Evolutionary conservation across 768 basidiomycete genomes (phyloP), one percentile per base, ranked within the genome.

Genomic region (Tylopilus cervinicoccineus): DNA sequence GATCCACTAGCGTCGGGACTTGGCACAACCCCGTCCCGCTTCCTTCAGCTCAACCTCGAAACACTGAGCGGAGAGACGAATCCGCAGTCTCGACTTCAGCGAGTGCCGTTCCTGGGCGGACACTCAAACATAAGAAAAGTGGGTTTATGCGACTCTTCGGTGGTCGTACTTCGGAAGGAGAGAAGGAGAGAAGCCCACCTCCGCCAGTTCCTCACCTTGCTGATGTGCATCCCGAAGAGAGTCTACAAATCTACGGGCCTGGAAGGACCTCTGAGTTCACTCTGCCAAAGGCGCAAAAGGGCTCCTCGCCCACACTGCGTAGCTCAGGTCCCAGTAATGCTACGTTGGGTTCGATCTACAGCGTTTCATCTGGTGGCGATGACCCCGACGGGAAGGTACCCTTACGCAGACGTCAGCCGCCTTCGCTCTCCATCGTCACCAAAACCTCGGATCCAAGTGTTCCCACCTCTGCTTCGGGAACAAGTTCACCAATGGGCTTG

Each of bases 141-240:
- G 88, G 78, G 4, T 88, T 92, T 61, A 79, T 91, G 83, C 74
- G 84, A 43, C 68, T 92, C 11, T 89, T 91, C 61, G 80, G 83
- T 57, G 74, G 75, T 16, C 75, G 74, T 43, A 53, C 34, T 47
- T 48, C 53, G 12, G 64, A 65, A 41, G 62, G 50, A 22, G 64
- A 66, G 9, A 69, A 53, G 33, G 74, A 78, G 19, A 67, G 61
- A 48, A 61, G 59, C 5, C 65, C 67, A 8, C 76, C 77, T 2
- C 81, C 81, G 6, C 81, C 86, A 16, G 74, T 87, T 9, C 83
- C 84, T 12, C 63, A 75, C 10, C 57, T 79, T 27, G 67, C 71
- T 5, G 74, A 76, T 44, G 57, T 58, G 31, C 63, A 69, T 61
- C 50, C 71, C 10, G 61, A 49, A 55, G 68, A 50, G 59, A 38